Evolutionary conservation across 2,329 filamentous ascomycete genomes (phyloP), one percentile per base, ranked within the genome.

Genomic region (Incumbomyces delicatus): DNA sequence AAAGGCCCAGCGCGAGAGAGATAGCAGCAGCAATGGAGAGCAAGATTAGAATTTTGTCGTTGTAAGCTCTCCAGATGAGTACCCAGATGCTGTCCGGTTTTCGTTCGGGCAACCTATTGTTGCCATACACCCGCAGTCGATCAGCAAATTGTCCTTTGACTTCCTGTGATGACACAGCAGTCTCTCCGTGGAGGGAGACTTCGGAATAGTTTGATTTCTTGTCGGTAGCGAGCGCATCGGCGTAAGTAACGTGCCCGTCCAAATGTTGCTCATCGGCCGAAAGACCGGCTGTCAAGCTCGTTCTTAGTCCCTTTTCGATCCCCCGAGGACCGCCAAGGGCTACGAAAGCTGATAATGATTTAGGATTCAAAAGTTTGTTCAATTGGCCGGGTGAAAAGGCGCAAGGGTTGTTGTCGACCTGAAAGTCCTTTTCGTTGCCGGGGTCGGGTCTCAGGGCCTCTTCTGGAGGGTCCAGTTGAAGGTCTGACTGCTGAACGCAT

Each of bases 341-440:
- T 59, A 83, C 85, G 56, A 90, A 94, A 1, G 88, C 88, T 11
- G 82, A 72, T 48, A 94, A 67, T 51, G 80, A 94, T 69, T 95
- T 95, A 2, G 89, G 89, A 61, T 94, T 92, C 51, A 90, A 79
- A 68, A 95, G 76, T 65, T 94, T 95, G 58, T 81, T 83, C 52
- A 95, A 72, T 60, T 94, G 82, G 12, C 89, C 88, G 2, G 85
- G 85, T 1, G 81, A 79, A 61, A 87, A 95, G 13, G 87, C 88
- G 59, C 95, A 95, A 0, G 83, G 83, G 61, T 92, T 94, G 61
- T 87, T 73, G 5, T 82, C 74, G 10, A 90, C 80, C 12, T 77
- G 58, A 57, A 94, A 95, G 52, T 90, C 85, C 14, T 68, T 72
- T 61, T 89, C 85, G 44, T 81, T 85, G 6, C 85, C 85, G 32